Percentiles rank a stretch among this genome's conserved stretches.
phyloP scores from a whole-genome alignment of 2,329 filamentous ascomycete genomes.

The Diplodia mutila region DNA sequence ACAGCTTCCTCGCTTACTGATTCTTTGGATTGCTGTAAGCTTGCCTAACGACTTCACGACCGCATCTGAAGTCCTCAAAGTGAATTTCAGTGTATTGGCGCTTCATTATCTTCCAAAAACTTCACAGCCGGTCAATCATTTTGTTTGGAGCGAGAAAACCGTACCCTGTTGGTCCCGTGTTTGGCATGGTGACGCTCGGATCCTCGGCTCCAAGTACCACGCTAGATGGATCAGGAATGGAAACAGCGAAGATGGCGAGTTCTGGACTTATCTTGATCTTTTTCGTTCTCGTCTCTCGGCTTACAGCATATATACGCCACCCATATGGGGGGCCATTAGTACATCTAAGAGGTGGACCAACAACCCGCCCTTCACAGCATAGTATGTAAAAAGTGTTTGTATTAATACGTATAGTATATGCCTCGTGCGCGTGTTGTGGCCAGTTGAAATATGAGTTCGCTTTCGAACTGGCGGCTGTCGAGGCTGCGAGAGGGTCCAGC shows the following conservation, averaged over 20 bases:
- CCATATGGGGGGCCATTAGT: background rate
- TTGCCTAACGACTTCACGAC: background rate
- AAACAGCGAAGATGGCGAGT: background rate
- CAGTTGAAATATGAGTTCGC: background rate
- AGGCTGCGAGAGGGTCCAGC: background rate
- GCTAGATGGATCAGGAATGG: background rate
- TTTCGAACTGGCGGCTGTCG: background rate
- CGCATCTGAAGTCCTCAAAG: too few species aligned
- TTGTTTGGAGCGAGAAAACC: background rate
- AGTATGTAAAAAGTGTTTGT: background rate
- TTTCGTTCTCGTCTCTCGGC: background rate
- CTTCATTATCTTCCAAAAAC: background rate
- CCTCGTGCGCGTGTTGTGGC: background rate
- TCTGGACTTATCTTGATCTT: background rate
- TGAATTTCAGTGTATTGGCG: background rate
- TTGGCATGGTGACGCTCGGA: background rate
- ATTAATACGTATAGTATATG: background rate
- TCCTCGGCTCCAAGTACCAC: background rate
- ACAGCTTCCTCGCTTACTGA: too few species aligned
- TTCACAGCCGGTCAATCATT: background rate
- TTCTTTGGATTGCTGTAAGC: background rate
- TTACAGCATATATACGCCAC: background rate
- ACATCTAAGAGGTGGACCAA: background rate
- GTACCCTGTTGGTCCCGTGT: background rate
- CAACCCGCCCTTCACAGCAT: background rate